Conservation (phyloP, 352 stramenopile genomes). For the Thalassiosira exigua region DNA sequence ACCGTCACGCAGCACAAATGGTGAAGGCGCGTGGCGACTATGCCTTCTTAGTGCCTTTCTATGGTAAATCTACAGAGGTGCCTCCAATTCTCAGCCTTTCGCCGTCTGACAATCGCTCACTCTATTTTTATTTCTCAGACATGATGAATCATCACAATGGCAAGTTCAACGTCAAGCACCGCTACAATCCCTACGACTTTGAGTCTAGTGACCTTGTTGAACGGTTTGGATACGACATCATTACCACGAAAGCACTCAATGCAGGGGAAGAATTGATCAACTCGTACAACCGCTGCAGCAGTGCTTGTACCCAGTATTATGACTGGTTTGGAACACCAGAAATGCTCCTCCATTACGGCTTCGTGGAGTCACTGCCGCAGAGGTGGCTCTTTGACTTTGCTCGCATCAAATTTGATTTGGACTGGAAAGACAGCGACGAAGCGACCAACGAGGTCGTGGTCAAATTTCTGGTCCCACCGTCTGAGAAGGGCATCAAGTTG, state of each 20-base stretch:
- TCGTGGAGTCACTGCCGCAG: slow-evolving; percentile 67
- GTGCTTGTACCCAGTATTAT: slow-evolving; percentile 15
- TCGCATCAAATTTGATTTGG: slow-evolving; percentile 24
- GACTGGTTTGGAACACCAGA: slow-evolving; percentile 62
- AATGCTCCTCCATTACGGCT: slow-evolving; percentile 70
- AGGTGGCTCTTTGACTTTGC: slow-evolving; percentile 58
- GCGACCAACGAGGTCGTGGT: slow-evolving; percentile 15
- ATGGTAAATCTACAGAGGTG: slow-evolving; percentile 29
- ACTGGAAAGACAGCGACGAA: slow-evolving; percentile 29
- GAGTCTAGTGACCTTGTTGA: slow-evolving; percentile 39
- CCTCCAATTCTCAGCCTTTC: no score
- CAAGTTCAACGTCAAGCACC: slow-evolving; percentile 55
- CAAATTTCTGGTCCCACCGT: slow-evolving; percentile 41
- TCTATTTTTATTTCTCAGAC: slow-evolving; percentile 48
- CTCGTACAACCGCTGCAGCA: slow-evolving; percentile 65
- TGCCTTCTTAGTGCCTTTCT: slow-evolving; percentile 58
- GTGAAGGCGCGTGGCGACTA: slow-evolving; percentile 53
- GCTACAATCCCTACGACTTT: slow-evolving; percentile 25
- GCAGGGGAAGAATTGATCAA: slow-evolving; percentile 68
- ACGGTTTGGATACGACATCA: slow-evolving; percentile 35
- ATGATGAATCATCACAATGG: slow-evolving; percentile 74
- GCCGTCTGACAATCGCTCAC: no score
- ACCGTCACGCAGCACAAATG: slow-evolving; percentile 37
- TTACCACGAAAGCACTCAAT: slow-evolving; percentile 45
- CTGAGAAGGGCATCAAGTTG: slow-evolving; percentile 26